Evolutionary conservation across 768 basidiomycete species (phyloP).

Genomic region (Lactarius deliciosus): DNA sequence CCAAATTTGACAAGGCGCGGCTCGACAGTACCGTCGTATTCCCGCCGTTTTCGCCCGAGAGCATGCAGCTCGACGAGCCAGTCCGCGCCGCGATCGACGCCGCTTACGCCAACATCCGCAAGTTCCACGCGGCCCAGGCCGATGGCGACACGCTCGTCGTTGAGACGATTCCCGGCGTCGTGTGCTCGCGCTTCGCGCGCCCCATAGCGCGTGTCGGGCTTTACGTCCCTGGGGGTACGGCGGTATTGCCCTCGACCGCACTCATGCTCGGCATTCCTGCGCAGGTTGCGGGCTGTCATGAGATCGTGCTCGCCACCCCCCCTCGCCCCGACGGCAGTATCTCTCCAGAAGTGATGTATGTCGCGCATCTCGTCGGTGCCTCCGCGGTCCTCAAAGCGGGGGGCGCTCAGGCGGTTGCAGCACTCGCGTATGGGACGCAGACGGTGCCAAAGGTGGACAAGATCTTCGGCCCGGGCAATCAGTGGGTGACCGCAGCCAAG

Average conservation of each 20-base stretch:
- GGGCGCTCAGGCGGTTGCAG: conserved; percentile 94
- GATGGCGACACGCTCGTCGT: conserved; percentile 69
- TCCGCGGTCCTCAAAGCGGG: conserved; percentile 91
- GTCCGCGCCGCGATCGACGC: conserved; percentile 83
- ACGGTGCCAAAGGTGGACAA: conserved; percentile 98
- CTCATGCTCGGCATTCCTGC: conserved; percentile 98
- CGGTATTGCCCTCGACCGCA: conserved; percentile 92
- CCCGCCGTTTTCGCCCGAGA: conserved; percentile 73
- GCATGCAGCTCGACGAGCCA: conserved; percentile 56
- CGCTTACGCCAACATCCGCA: conserved; percentile 88
- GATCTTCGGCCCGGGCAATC: conserved; percentile 98
- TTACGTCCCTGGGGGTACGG: conserved; percentile 97
- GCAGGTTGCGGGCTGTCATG: conserved; percentile 91
- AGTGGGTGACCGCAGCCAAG: conserved; percentile 99
- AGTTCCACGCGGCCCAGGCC: conserved; percentile 90
- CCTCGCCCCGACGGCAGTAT: conserved; percentile 90
- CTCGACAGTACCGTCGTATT: conserved; percentile 68
- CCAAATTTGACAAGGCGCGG: conserved; percentile 86
- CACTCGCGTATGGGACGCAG: conserved; percentile 94
- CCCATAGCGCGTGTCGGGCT: conserved; percentile 95
- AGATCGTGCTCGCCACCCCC: conserved; percentile 95
- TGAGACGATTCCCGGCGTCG: conserved; percentile 97
- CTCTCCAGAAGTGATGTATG: conserved; percentile 97
- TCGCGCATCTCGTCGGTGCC: conserved; percentile 87
- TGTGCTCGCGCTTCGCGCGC: conserved; percentile 91